Base-by-base conservation (phyloP, 345 rosid species). In the Durio zibethinus region DNA sequence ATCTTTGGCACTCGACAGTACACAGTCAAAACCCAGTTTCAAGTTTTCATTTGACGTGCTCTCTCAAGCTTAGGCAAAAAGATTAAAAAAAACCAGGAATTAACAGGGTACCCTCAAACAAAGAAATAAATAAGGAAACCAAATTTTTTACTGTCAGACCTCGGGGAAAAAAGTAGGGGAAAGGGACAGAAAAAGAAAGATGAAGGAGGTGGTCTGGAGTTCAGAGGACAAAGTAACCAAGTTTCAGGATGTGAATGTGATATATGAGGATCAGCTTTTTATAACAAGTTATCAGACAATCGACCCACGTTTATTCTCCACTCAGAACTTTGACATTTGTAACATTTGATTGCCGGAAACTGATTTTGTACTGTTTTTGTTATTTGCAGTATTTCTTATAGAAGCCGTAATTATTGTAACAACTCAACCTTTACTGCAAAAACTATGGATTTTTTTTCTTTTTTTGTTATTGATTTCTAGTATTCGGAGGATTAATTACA, bases 211-310 rank as follows among this genome's bases (percentile, higher is more conserved):
- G 50, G 77, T 43, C 56, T 59, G 56, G 54, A 61, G 50, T 42
- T 10, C 4, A 43, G 67, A 69, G 68, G 67, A 74, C 77, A 74
- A 38, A 59, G 25, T 74, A 54, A 74, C 77, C 60, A 38, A 59
- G 25, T 74, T 73, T 38, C 76, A 56, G 65, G 23, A 1, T 72
- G 50, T 48, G 33, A 67, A 66, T 66, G 72, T 66, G 18, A 40
- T 42, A 5, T 38, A 5, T 14, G 27, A 66, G 50, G 29, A 10
- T 43, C 73, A 45, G 56, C 56, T 25, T 45, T 68, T 56, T 25
- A 68, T 68, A 12, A 25, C 54, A 52, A 12, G 72, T 11, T 40
- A 52, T 6, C 21, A 52, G 56, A 6, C 5, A 36, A 5, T 3
- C 4, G 38, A 36, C 38, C 38, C 4, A 36, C 38, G 38, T 36